phyloP scores from a whole-genome alignment of 1,139 yeast genomes.

The Suhomyces bokatorum region DNA sequence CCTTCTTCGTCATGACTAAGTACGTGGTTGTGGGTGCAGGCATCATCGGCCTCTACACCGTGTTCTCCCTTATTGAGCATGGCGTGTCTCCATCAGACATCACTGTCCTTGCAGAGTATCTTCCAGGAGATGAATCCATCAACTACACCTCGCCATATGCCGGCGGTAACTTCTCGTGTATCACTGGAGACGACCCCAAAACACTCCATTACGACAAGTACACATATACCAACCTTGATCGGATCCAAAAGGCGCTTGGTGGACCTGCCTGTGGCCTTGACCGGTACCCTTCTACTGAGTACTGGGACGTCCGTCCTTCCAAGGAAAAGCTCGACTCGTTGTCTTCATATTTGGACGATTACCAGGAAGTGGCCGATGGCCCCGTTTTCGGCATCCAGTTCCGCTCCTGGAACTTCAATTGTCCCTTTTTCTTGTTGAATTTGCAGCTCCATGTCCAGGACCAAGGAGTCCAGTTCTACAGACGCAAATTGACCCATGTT shows the following conservation, averaged over 20 bases:
- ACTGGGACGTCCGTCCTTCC: constrained; percentile 51
- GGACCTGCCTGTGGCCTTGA: constrained; percentile 57
- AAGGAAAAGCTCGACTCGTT: constrained; percentile 45
- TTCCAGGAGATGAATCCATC: constrained; percentile 74
- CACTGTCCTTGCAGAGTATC: constrained; percentile 57
- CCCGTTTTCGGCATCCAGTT: constrained; percentile 54
- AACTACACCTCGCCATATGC: constrained; percentile 80
- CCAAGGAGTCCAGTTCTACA: constrained; percentile 51
- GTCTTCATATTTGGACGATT: constrained; percentile 46
- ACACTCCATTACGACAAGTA: constrained; percentile 54
- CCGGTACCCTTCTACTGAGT: constrained; percentile 53
- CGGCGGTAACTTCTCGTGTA: constrained; percentile 71
- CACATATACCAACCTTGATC: constrained; percentile 51
- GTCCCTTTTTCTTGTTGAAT: constrained; percentile 56
- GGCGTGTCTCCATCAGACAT: constrained; percentile 49
- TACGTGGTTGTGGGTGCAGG: constrained; percentile 54
- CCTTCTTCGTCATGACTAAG: too few species aligned
- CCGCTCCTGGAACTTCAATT: constrained; percentile 65
- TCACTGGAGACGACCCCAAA: constrained; percentile 56
- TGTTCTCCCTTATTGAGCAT: constrained; percentile 51
- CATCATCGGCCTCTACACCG: constrained; percentile 68
- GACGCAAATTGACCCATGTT: constrained; percentile 50
- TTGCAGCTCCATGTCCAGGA: constrained; percentile 42
- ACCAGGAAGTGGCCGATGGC: constrained; percentile 38
- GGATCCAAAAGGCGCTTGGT: constrained; percentile 50